Evolutionary conservation across 495 filamentous ascomycete genomes (phyloP).

Genomic region (Neurospora sp.): DNA sequence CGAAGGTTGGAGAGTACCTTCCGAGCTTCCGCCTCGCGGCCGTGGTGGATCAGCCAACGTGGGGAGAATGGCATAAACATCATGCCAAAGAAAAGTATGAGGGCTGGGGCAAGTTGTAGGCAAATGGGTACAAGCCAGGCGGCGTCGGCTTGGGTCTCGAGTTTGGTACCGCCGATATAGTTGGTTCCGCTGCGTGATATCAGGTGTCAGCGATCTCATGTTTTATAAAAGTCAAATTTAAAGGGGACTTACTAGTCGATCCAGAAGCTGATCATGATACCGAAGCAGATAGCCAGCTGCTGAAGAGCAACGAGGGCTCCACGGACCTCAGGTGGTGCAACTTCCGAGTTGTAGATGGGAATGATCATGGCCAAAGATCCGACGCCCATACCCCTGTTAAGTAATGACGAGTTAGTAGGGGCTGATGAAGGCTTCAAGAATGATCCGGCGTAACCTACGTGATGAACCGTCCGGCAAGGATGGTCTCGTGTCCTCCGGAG

Average conservation of each 20-base stretch:
- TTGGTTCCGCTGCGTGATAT: constrained; percentile 43
- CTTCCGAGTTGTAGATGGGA: constrained; percentile 61
- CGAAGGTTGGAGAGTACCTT: constrained; percentile 59
- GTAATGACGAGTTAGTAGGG: not conserved
- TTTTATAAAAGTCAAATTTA: constrained; percentile 1
- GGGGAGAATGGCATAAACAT: constrained; percentile 75
- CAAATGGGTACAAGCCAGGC: constrained; percentile 61
- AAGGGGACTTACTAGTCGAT: constrained; percentile 49
- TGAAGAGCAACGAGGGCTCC: constrained; percentile 69
- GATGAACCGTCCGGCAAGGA: constrained; percentile 67
- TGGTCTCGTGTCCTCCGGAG: constrained; percentile 41
- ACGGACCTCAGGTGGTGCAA: constrained; percentile 48
- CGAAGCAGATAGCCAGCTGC: constrained; percentile 72
- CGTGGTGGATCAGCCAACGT: constrained; percentile 66
- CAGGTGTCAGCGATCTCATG: constrained; percentile 6
- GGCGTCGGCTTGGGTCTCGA: constrained; percentile 50
- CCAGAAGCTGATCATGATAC: constrained; percentile 81
- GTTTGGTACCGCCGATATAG: constrained; percentile 62
- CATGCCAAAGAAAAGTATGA: constrained; percentile 58
- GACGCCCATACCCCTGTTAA: constrained; percentile 52
- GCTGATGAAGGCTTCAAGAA: not conserved
- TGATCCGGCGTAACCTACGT: constrained; percentile 30
- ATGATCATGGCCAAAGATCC: constrained; percentile 59
- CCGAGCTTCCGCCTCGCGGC: constrained; percentile 60
- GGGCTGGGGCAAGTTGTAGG: constrained; percentile 50